Conservation (phyloP, 2,329 filamentous ascomycete species). For the Aspergillus sp. region DNA sequence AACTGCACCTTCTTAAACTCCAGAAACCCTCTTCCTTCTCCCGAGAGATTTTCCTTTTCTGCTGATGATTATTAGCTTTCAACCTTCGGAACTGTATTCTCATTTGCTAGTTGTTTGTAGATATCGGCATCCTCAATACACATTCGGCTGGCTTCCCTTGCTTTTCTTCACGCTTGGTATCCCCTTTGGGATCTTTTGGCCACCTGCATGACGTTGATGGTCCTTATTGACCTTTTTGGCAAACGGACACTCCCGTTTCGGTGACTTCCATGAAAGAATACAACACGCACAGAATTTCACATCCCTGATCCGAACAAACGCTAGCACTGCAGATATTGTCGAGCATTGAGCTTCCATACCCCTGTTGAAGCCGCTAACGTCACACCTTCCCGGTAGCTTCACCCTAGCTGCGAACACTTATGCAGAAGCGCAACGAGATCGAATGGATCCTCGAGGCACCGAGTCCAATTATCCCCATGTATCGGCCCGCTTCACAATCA, state of each 20-base stretch:
- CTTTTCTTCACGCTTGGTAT: not conserved
- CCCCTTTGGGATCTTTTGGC: not conserved
- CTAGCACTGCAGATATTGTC: not conserved
- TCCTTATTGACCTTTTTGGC: not conserved
- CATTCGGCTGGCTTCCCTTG: not conserved
- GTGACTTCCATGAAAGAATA: not conserved
- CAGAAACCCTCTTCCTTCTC: slow-evolving; percentile 9
- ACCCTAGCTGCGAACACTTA: slow-evolving; percentile 19
- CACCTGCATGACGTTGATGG: not conserved
- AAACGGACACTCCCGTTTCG: not conserved
- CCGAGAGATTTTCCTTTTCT: slow-evolving; percentile 2
- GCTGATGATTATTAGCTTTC: not conserved
- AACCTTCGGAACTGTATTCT: not conserved
- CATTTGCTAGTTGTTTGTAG: slow-evolving; percentile 15
- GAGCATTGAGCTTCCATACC: slow-evolving; percentile 11
- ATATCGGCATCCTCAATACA: slow-evolving; percentile 11
- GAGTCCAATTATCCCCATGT: slow-evolving; percentile 36
- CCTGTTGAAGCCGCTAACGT: slow-evolving; percentile 15
- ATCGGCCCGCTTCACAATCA: slow-evolving; percentile 28
- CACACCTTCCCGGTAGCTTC: slow-evolving; percentile 19
- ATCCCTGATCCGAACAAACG: not conserved
- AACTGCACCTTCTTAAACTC: slow-evolving; percentile 18
- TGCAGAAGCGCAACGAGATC: slow-evolving; percentile 29
- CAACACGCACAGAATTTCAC: not conserved
- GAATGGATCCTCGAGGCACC: slow-evolving; percentile 32